Percentiles rank a stretch among this genome's conserved stretches.
Conservation (phyloP, 2,329 filamentous ascomycete genomes). For the Graphilbum sp. region DNA sequence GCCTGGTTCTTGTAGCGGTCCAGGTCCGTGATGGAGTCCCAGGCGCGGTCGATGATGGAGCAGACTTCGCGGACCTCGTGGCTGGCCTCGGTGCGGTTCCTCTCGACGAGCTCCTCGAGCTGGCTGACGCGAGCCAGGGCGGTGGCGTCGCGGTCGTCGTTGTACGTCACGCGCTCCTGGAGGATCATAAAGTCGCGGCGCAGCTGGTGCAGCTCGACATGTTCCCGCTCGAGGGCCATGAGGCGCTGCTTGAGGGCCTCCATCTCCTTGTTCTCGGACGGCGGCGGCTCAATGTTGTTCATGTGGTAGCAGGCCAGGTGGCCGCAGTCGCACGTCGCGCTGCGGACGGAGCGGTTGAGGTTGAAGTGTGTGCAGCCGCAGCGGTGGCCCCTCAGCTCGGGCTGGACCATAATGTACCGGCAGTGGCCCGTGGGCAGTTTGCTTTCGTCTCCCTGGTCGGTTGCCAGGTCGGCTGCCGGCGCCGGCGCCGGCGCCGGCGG, state of each 20-base stretch:
- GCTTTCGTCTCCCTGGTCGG: constrained; percentile 22
- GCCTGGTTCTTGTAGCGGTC: constrained; percentile 20
- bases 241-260: constrained; percentile 31
- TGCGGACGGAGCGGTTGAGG: constrained; percentile 34
- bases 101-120: constrained; percentile 38
- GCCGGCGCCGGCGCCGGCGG: no score
- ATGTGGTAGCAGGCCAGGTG: constrained; percentile 44
- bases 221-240: constrained; percentile 25
- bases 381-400: constrained; percentile 39
- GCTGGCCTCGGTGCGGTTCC: constrained; percentile 30
- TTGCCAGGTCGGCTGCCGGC: no score
- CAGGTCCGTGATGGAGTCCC: constrained; percentile 32
- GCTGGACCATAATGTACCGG: constrained; percentile 39
- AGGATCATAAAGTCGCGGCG: constrained; percentile 14
- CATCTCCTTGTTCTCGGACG: constrained; percentile 26
- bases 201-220: constrained; percentile 13
- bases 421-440: constrained; percentile 40
- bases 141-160: constrained; percentile 18
- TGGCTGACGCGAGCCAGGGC: constrained; percentile 28
- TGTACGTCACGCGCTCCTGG: constrained; percentile 11
- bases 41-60: constrained; percentile 35
- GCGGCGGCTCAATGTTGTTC: constrained; percentile 25
- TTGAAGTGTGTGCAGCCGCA: constrained; percentile 43
- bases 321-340: constrained; percentile 40
- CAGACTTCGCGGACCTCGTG: constrained; percentile 38